Evolutionary conservation across 1,139 yeast genomes (phyloP).

Genomic region (Zygoascus hellenicus): DNA sequence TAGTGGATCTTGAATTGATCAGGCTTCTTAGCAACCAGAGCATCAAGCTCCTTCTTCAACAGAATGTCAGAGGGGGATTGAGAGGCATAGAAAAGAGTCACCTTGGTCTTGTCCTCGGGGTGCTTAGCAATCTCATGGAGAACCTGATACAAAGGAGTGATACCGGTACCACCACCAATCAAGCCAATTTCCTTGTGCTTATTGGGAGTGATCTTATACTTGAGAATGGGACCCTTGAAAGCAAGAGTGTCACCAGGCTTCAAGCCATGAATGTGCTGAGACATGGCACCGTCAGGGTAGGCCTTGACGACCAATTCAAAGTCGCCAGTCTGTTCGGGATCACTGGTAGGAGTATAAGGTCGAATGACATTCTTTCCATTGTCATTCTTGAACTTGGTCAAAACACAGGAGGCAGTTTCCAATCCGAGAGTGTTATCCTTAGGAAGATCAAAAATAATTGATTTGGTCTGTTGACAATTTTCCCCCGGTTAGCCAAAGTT

Average conservation of each 20-base stretch:
- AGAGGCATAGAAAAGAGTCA: constrained; percentile 65
- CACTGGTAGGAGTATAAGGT: constrained; percentile 92
- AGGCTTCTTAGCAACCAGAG: constrained; percentile 56
- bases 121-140: constrained; percentile 69
- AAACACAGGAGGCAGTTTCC: constrained; percentile 68
- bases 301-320: constrained; percentile 79
- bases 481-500: background rate
- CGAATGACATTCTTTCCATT: constrained; percentile 88
- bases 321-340: constrained; percentile 61
- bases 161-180: constrained; percentile 95
- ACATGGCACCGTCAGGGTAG: constrained; percentile 80
- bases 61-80: constrained; percentile 61
- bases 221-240: constrained; percentile 90
- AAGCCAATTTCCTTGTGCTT: constrained; percentile 72
- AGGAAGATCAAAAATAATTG: constrained; percentile 68
- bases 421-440: constrained; percentile 72
- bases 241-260: constrained; percentile 76
- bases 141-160: constrained; percentile 91
- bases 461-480: constrained; percentile 38
- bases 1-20: constrained; percentile 71
- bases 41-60: constrained; percentile 38
- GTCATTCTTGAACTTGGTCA: constrained; percentile 68
- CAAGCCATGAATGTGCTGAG: constrained; percentile 64
- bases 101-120: constrained; percentile 65
- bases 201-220: constrained; percentile 91